Evolutionary conservation across 768 basidiomycete genomes (phyloP), one percentile per base, ranked within the genome.

Genomic region (Termitomyces sp.): DNA sequence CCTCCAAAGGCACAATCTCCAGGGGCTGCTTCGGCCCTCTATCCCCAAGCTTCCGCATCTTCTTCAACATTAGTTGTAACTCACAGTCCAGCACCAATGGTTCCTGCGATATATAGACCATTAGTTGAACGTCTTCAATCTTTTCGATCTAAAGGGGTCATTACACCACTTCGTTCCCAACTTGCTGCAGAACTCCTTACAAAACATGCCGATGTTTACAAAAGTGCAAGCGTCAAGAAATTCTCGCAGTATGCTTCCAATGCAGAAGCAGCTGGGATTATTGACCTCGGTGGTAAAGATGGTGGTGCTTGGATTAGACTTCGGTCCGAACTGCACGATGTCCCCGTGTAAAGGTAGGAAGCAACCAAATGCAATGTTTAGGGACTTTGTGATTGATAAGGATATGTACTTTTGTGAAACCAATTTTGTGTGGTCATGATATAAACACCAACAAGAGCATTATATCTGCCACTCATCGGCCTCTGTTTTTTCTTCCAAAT

Each of bases 221-320:
- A 65, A 61, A 62, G 63, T 35, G 78, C 76, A n/a, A 74, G 76
- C 3, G 77, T 75, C 4, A n/a, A 70, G 5, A 73, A 63, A n/a
- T 80, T 81, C 60, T 65, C 66, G 16, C 70, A 75, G 45, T 83
- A 82, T 60, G 48, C 68, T 26, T 57, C 54, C 6, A 60, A 72
- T 47, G 81, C 81, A 14, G 3, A 51, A 26, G n/a, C 26, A 40
- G 36, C 51, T 1, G 26, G 36, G 3, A 40, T 53, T 20, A 13
- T 53, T 14, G 52, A 53, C 26, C 38, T 53, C 3, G 52, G 52
- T 3, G 52, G 52, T n/a, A 30, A 42, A 26, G 38, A 42, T 20
- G 38, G 38, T 6, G 36, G 28, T 30, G 52, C 26, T 30, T 53
- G 52, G 52, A 30, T 53, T 3, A 28, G 26, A 53, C 52, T 53